Base-by-base conservation (phyloP, 305 asterid genomes). In the Fraxinus ornus region DNA sequence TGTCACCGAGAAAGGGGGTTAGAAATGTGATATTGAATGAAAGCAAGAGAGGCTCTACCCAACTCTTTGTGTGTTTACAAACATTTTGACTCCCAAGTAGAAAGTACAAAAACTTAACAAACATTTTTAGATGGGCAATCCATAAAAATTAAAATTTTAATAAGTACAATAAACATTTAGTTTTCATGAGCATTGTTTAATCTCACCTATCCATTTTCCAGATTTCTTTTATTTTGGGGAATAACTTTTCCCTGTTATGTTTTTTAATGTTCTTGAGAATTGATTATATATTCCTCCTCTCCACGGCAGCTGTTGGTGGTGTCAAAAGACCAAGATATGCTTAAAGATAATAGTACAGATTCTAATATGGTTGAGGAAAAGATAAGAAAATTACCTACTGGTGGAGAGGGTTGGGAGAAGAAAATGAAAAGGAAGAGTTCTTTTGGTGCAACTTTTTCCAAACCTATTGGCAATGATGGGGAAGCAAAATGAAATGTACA, bases 381-480 rank as follows among this genome's bases (percentile, higher is more conserved):
- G 89, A 92, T 91, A 75, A 92, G 96, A 90, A 90, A 94, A 80
- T 88, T 95, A 85, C 97, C 99, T 52, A 93, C 93, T 39, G 97
- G 93, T 83, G 99, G 98, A 70, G 99, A 97, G 87, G 93, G 93
- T 62, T 95, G 98, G 98, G 99, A 94, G 86, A 97, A 88, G 86
- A 95, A 90, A 87, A 95, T 93, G 97, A 95, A 92, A 91, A 89
- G 97, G 86, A 97, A 97, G 84, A 98, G 98, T 6, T 95, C 99
- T 81, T 95, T 92, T 87, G 98, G 99, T 78, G 88, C 93, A 26
- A 97, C 86, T 77, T 81, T 86, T 84, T 86, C 94, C 57, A 93
- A 97, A 91, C 85, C 98, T 39, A 79, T 80, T 85, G 99, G 90
- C 77, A 88, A 85, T 70, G 97, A 92, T 75, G 94, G 91, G 76